phyloP scores from a whole-genome alignment of 345 rosid genomes.

The Gossypium ekmanianum region DNA sequence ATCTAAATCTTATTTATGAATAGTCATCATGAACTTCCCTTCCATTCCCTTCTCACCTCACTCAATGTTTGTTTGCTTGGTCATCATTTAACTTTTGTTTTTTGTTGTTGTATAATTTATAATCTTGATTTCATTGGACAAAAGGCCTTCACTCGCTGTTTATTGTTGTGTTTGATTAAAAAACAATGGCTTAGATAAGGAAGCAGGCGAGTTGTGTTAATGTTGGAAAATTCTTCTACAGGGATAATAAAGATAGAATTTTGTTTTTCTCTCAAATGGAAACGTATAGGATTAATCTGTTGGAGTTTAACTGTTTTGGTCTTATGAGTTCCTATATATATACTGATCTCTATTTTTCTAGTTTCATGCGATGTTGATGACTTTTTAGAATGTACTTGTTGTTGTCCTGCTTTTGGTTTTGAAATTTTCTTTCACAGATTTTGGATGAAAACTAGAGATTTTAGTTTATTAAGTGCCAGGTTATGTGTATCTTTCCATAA shows the following conservation, averaged over 20 bases:
- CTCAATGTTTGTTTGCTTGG: no score
- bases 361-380: background rate
- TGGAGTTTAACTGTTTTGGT: no score
- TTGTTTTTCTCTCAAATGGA: background rate
- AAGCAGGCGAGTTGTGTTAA: background rate
- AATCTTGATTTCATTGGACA: background rate
- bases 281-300: no score
- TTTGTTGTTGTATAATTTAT: background rate
- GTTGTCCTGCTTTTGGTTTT: background rate
- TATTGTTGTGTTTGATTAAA: background rate
- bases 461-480: background rate
- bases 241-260: background rate
- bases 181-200: background rate
- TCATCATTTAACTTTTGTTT: background rate
- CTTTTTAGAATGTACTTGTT: background rate
- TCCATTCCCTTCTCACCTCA: no score
- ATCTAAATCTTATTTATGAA: no score
- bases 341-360: background rate
- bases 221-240: slow-evolving; percentile 6
- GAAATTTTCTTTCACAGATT: background rate
- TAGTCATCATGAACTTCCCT: no score
- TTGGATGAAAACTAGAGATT: slow-evolving; percentile 2
- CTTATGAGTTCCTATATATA: no score
- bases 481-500: background rate
- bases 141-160: background rate